Percentiles rank a stretch among this genome's conserved stretches.
These are phyloP conservation scores for Vicia villosa DNA, from an alignment of 306 rosid genomes.

Conservation along the genomic window DNA sequence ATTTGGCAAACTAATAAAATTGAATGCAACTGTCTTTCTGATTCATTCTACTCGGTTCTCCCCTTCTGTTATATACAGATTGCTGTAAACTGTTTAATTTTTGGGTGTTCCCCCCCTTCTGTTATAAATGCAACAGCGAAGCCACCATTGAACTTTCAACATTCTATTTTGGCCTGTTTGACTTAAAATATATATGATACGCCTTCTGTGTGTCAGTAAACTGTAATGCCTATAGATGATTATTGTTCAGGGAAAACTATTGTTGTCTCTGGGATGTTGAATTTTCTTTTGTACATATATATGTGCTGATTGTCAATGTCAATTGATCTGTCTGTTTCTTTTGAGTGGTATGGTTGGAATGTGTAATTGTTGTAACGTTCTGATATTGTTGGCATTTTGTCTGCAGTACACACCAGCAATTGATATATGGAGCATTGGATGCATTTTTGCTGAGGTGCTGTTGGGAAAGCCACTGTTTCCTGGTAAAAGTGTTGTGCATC, in stretches of 20 bases:
- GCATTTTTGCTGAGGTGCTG: constrained; percentile 47
- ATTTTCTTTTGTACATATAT: constrained; percentile 41
- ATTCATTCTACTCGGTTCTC: too few species aligned
- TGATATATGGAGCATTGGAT: constrained; percentile 49
- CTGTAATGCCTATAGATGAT: constrained; percentile 89
- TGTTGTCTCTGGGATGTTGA: constrained; percentile 17
- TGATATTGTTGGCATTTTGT: constrained; percentile 25
- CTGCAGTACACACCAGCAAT: constrained; percentile 47
- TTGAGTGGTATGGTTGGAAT: constrained; percentile 5
- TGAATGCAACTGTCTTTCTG: too few species aligned
- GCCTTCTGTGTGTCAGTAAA: constrained; percentile 60
- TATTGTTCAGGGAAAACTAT: constrained; percentile 78
- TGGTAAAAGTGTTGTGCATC: constrained; percentile 83
- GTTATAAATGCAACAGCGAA: constrained; percentile 38
- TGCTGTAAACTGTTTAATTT: too few species aligned
- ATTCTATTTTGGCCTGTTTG: neutral
- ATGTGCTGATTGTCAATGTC: constrained; percentile 30
- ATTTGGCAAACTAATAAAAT: too few species aligned
- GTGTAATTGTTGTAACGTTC: neutral
- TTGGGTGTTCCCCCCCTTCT: too few species aligned
- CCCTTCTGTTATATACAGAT: too few species aligned
- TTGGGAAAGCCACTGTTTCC: constrained; percentile 84
- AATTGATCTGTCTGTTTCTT: neutral
- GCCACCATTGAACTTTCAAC: constrained; percentile 3
- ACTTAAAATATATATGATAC: constrained; percentile 36